Evolutionary conservation across 1,284 basidiomycete species (phyloP).

Genomic region (Ustanciosporium gigantosporum): DNA sequence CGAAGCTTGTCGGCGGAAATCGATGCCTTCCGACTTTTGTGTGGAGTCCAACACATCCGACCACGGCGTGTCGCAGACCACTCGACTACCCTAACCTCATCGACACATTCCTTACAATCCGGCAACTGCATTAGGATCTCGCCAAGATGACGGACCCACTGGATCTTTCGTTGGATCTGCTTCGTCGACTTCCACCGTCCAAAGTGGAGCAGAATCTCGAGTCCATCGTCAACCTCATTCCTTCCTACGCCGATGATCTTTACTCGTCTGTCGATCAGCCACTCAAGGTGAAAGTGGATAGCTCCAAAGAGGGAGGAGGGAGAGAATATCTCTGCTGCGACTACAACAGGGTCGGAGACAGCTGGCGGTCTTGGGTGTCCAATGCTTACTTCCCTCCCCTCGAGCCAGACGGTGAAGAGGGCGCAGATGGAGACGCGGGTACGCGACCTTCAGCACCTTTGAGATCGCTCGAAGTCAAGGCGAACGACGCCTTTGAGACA

Average conservation of each 20-base stretch:
- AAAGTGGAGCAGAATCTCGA: slow-evolving; percentile 84
- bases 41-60: too few species aligned
- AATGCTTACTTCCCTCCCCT: slow-evolving; percentile 87
- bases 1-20: too few species aligned
- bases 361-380: slow-evolving; percentile 94
- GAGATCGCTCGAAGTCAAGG: slow-evolving; percentile 85
- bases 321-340: slow-evolving; percentile 93
- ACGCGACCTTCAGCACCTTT: slow-evolving; percentile 81
- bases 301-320: slow-evolving; percentile 67
- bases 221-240: slow-evolving; percentile 70
- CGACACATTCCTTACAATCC: too few species aligned
- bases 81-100: too few species aligned
- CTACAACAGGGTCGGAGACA: slow-evolving; percentile 95
- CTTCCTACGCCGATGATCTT: slow-evolving; percentile 94
- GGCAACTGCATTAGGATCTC: too few species aligned
- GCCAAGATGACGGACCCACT: slow-evolving; percentile 52
- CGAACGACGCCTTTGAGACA: slow-evolving; percentile 95
- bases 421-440: slow-evolving; percentile 60
- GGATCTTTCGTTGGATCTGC: slow-evolving; percentile 74
- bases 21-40: too few species aligned
- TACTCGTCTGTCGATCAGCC: slow-evolving; percentile 94
- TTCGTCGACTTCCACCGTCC: slow-evolving; percentile 92
- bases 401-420: slow-evolving; percentile 19
- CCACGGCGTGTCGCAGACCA: too few species aligned
- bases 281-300: slow-evolving; percentile 78